These are phyloP conservation scores for Tolypocladium tundrense DNA, from an alignment of 2,329 filamentous ascomycete species.

Conservation along the genomic window DNA sequence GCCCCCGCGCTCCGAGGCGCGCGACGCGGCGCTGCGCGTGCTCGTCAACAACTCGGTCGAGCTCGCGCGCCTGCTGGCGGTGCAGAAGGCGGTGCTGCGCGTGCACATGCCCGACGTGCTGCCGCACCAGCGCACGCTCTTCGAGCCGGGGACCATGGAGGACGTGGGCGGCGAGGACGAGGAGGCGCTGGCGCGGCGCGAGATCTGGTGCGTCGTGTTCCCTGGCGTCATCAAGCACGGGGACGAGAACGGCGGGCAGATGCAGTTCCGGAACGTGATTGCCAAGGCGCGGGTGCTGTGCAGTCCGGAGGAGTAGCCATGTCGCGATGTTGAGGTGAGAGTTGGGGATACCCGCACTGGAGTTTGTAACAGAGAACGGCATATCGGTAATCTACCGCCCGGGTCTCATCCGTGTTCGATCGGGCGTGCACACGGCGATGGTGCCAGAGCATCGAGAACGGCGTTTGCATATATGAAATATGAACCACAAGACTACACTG, in stretches of 20 bases:
- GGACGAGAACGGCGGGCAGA: slow-evolving; percentile 52
- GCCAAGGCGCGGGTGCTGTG: slow-evolving; percentile 57
- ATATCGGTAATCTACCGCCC: background rate
- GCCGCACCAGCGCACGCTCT: slow-evolving; percentile 43
- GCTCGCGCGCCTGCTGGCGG: slow-evolving; percentile 43
- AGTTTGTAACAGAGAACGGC: too few species aligned
- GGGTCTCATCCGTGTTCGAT: background rate
- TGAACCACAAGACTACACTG: too few species aligned
- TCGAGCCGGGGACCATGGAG: slow-evolving; percentile 53
- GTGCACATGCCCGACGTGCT: slow-evolving; percentile 44
- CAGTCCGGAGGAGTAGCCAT: slow-evolving; percentile 25
- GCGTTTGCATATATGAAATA: background rate
- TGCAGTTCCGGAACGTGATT: slow-evolving; percentile 53
- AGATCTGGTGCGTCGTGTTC: slow-evolving; percentile 53
- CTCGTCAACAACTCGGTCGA: slow-evolving; percentile 44
- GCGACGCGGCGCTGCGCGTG: slow-evolving; percentile 42
- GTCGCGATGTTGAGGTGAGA: too few species aligned
- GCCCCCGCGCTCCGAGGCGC: slow-evolving; percentile 22
- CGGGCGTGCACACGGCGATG: background rate
- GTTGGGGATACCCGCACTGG: too few species aligned
- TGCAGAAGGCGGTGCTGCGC: slow-evolving; percentile 48
- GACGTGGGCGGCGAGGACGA: slow-evolving; percentile 55
- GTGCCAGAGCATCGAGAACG: background rate
- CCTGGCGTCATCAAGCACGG: slow-evolving; percentile 55
- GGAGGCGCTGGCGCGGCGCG: slow-evolving; percentile 37